phyloP scores from a whole-genome alignment of 2,329 filamentous ascomycete species.

The Penicillium capsulatum region DNA sequence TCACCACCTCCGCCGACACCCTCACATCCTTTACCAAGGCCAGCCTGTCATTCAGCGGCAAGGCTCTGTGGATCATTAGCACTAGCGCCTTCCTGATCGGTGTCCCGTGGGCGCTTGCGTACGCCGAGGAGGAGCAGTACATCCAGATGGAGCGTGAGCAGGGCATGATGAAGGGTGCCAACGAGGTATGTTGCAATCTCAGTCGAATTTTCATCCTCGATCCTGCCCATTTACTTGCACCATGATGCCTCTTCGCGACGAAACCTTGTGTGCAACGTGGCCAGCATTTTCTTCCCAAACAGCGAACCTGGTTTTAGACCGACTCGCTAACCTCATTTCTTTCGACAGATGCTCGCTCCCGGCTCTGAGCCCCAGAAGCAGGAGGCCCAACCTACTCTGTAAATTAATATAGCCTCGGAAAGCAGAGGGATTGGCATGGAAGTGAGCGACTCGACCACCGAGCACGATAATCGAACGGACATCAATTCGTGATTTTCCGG shows the following conservation, averaged over 20 bases:
- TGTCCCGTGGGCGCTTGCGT: constrained; percentile 88
- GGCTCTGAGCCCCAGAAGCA: constrained; percentile 31
- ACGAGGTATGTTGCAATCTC: constrained; percentile 56
- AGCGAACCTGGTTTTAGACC: neutral
- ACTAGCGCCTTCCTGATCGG: constrained; percentile 85
- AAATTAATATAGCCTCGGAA: constrained; percentile 28
- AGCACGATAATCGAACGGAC: constrained; percentile 5
- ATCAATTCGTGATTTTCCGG: constrained; percentile 2
- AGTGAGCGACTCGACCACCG: constrained; percentile 11
- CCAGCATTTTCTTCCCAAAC: too few relatives aligned
- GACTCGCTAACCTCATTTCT: neutral
- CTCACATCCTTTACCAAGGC: constrained; percentile 44
- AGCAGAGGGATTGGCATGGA: constrained; percentile 18
- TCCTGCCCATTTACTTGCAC: too few relatives aligned
- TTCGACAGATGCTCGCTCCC: constrained; percentile 41
- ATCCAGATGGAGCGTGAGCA: constrained; percentile 97
- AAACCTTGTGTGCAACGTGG: neutral
- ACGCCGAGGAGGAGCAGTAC: constrained; percentile 93
- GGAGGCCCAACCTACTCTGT: constrained; percentile 34
- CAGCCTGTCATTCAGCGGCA: constrained; percentile 65
- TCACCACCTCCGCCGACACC: constrained; percentile 55
- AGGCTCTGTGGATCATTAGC: constrained; percentile 84
- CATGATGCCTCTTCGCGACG: too few relatives aligned
- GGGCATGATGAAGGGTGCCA: constrained; percentile 87
- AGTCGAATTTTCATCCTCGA: too few relatives aligned